Evolutionary conservation across 139 green algal species (phyloP).

Genomic region (Micractinium conductrix): DNA sequence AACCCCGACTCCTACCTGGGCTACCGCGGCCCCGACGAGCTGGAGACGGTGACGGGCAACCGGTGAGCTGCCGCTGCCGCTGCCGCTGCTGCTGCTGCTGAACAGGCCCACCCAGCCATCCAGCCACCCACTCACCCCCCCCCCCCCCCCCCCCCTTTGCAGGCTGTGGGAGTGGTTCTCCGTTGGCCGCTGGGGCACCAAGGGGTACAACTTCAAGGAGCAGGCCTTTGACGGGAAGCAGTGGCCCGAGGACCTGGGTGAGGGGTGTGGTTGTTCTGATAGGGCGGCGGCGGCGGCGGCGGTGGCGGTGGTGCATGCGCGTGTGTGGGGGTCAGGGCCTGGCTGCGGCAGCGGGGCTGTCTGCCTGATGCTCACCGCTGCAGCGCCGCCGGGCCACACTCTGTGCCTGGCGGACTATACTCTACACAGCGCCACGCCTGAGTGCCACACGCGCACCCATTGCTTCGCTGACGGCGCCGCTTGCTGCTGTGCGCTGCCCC

Average conservation of each 20-base stretch:
- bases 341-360: too few species aligned
- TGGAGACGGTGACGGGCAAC: constrained; percentile 42
- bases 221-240: constrained; percentile 37
- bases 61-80: not conserved
- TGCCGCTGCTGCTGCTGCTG: not conserved
- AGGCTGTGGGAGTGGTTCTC: constrained; percentile 47
- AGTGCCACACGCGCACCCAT: too few species aligned
- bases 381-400: too few species aligned
- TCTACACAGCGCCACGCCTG: too few species aligned
- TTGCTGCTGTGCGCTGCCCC: too few species aligned
- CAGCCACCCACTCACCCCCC: not conserved
- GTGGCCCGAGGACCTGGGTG: constrained; percentile 33
- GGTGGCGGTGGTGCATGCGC: too few species aligned
- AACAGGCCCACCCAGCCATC: not conserved
- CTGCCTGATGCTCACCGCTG: too few species aligned
- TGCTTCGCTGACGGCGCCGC: too few species aligned
- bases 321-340: too few species aligned
- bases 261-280: not conserved
- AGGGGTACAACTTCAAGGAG: constrained; percentile 32
- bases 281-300: too few species aligned
- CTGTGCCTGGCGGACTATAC: too few species aligned
- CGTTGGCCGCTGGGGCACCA: constrained; percentile 39
- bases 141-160: not conserved
- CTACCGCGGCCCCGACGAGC: constrained; percentile 29
- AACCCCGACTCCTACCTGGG: constrained; percentile 45